Percentiles rank a stretch among this genome's conserved stretches.
These are phyloP conservation scores for Helicostylum pulchrum DNA, from an alignment of 192 early-diverging fungal species.

Conservation along the genomic window DNA sequence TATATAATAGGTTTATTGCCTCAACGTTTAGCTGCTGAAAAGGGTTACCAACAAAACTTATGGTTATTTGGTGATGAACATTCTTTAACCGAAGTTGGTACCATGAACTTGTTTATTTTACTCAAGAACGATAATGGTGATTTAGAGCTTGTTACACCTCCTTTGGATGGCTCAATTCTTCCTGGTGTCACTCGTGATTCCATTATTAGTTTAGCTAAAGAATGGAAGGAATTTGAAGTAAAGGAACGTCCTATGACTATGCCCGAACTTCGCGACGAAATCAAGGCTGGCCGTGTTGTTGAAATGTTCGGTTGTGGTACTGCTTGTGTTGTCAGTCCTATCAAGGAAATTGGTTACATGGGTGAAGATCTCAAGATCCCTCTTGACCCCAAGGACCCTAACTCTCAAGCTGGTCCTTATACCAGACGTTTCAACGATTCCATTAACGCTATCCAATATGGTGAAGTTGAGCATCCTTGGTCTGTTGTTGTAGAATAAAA, in stretches of 20 bases:
- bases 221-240: conserved; percentile 89
- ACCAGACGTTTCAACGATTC: conserved; percentile 79
- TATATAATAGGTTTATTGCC: conserved; percentile 42
- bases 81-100: conserved; percentile 92
- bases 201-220: conserved; percentile 70
- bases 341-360: conserved; percentile 81
- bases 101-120: conserved; percentile 94
- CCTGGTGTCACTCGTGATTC: conserved; percentile 95
- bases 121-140: conserved; percentile 84
- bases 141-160: conserved; percentile 84
- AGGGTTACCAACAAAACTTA: conserved; percentile 91
- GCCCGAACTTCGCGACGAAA: conserved; percentile 69
- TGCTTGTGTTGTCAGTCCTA: conserved; percentile 91
- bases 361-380: conserved; percentile 81
- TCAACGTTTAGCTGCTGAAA: conserved; percentile 81
- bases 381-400: conserved; percentile 76
- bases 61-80: conserved; percentile 90
- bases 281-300: conserved; percentile 74
- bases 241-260: conserved; percentile 81
- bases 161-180: conserved; percentile 91
- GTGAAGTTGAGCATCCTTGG: conserved; percentile 82
- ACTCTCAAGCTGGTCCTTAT: conserved; percentile 79
- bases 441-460: conserved; percentile 93
- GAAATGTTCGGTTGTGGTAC: conserved; percentile 97
- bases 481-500: conserved; percentile 72